These are phyloP conservation scores for Phaeosphaeriaceae sp. DNA, from an alignment of 2,329 filamentous ascomycete species.

Conservation along the genomic window DNA sequence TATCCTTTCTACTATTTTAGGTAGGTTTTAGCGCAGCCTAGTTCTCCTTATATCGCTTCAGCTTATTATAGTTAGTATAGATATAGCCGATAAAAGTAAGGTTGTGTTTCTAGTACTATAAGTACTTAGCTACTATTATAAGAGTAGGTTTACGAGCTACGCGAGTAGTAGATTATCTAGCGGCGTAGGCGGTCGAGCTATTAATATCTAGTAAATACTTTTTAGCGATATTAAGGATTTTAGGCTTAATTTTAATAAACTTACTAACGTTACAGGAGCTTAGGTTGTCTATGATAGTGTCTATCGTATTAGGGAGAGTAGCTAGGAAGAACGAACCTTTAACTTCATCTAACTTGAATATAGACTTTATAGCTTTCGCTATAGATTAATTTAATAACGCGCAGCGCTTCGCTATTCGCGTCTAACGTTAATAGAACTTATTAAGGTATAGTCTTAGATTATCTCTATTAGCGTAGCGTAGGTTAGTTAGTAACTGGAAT, in stretches of 20 bases:
- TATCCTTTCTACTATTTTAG: background rate
- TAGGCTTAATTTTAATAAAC: constrained; percentile 6
- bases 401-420: constrained; percentile 2
- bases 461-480: constrained; percentile 1
- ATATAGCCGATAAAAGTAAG: constrained; percentile 7
- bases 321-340: constrained; percentile 18
- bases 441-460: constrained; percentile 5
- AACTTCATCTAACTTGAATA: constrained; percentile 14
- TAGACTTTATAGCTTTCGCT: constrained; percentile 6
- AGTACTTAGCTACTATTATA: background rate
- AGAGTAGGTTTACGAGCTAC: background rate
- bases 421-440: constrained; percentile 7
- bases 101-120: constrained; percentile 8
- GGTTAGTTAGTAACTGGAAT: background rate
- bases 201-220: constrained; percentile 6
- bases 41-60: constrained; percentile 6
- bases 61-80: constrained; percentile 9
- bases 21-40: background rate
- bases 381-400: background rate
- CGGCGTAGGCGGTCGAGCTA: constrained; percentile 5
- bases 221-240: constrained; percentile 12
- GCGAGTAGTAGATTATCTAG: background rate
- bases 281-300: constrained; percentile 14
- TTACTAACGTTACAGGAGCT: background rate
- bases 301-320: constrained; percentile 15